A percentile compares a stretch with the other conserved stretches of the same genome.
Conservation (phyloP, 169 alveolate species). For the Theileria equi region DNA sequence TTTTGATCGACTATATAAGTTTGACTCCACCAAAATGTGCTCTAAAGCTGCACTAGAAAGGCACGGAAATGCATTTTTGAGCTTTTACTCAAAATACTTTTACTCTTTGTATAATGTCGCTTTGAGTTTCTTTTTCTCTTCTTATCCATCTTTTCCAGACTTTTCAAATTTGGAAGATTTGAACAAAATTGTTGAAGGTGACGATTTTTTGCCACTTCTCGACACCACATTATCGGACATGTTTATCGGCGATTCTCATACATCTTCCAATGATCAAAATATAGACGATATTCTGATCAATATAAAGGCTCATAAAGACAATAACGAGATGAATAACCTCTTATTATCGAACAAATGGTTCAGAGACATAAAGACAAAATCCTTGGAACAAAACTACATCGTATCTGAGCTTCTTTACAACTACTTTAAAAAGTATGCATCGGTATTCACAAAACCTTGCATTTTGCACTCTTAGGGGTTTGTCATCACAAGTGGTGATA, state of each 20-base stretch:
- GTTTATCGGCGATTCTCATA: neutral
- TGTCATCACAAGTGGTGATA: neutral
- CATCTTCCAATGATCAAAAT: too few relatives aligned
- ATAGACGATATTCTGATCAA: neutral
- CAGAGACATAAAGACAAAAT: neutral
- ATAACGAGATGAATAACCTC: neutral
- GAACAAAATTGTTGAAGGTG: too few relatives aligned
- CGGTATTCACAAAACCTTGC: conserved; percentile 13
- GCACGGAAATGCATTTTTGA: conserved; percentile 1
- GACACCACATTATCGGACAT: neutral
- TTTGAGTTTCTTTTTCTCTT: too few relatives aligned
- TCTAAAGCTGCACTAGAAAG: neutral
- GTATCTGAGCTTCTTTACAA: conserved; percentile 1
- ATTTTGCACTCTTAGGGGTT: neutral
- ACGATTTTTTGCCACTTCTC: too few relatives aligned
- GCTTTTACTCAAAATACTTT: conserved; percentile 15
- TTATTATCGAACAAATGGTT: neutral
- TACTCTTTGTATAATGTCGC: conserved; percentile 9
- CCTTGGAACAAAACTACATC: conserved; percentile 7
- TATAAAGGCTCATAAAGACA: neutral
- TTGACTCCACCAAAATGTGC: conserved; percentile 5
- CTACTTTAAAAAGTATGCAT: conserved; percentile 7
- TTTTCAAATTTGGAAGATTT: too few relatives aligned
- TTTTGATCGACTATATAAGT: neutral
- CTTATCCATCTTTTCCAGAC: too few relatives aligned